Percentiles rank a stretch among this genome's conserved stretches.
Conservation (phyloP, 805 yeast species). For the Wickerhamiella domercqiae region DNA sequence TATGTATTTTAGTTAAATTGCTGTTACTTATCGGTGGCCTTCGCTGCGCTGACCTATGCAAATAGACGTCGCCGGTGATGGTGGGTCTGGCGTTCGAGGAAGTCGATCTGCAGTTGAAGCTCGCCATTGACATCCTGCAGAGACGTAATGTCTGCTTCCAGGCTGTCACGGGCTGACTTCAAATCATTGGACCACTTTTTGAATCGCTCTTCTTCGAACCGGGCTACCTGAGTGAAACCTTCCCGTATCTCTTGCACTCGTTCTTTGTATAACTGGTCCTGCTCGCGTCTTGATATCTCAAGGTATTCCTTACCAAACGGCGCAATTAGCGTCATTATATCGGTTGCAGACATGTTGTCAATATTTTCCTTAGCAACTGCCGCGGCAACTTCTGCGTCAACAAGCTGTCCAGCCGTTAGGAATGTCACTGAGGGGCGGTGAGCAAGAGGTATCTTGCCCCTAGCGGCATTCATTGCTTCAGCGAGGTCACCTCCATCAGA, state of each 20-base stretch:
- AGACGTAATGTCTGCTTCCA: conserved; percentile 7
- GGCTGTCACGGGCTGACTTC: conserved; percentile 53
- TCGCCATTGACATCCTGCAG: conserved; percentile 51
- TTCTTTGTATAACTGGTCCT: conserved; percentile 11
- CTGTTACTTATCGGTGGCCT: no score
- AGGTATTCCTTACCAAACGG: conserved; percentile 7
- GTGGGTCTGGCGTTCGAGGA: not conserved
- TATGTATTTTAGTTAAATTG: no score
- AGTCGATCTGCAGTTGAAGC: conserved; percentile 6
- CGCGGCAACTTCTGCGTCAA: not conserved
- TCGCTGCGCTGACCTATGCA: no score
- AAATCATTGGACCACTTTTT: conserved; percentile 87
- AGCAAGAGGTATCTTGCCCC: not conserved
- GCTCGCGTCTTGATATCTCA: conserved; percentile 5
- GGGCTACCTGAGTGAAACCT: conserved; percentile 73
- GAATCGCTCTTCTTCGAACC: conserved; percentile 80
- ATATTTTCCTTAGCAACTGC: not conserved
- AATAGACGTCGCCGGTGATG: no score
- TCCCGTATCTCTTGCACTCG: conserved; percentile 18
- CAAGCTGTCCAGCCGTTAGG: not conserved
- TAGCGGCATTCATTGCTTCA: not conserved
- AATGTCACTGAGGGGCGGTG: not conserved
- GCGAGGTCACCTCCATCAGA: no score
- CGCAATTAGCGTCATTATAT: conserved; percentile 9
- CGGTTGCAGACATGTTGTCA: conserved; percentile 5